Evolutionary conservation across 441 rosid species (phyloP).

Genomic region (Isatis lusitanica): DNA sequence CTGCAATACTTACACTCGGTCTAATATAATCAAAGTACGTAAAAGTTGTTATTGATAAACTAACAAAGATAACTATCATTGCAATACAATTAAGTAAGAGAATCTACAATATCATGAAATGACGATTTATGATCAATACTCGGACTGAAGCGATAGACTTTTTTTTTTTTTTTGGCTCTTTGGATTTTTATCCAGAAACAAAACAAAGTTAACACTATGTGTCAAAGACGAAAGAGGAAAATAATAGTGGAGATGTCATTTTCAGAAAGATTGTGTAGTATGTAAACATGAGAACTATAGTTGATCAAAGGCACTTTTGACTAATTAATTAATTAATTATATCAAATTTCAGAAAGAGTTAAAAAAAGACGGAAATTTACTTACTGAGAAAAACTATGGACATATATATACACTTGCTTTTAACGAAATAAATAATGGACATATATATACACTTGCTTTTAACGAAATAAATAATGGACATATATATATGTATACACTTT

Average conservation of each 20-base stretch:
- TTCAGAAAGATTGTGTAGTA: constrained; percentile 29
- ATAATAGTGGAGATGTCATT: constrained; percentile 38
- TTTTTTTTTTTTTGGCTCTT: too few species aligned
- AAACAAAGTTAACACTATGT: constrained; percentile 9
- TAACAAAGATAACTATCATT: not conserved
- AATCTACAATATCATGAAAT: not conserved
- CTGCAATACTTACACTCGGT: not conserved
- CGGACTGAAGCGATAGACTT: not conserved
- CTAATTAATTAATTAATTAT: constrained; percentile 24
- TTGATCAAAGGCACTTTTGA: constrained; percentile 23
- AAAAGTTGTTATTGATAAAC: not conserved
- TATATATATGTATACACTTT: too few species aligned
- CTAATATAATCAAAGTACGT: too few species aligned
- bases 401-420: not conserved
- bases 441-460: too few species aligned
- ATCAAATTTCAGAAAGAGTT: not conserved
- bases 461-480: too few species aligned
- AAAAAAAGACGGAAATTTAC: not conserved
- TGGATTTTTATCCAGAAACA: not conserved
- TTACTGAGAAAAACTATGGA: not conserved
- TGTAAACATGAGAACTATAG: constrained; percentile 28
- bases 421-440: too few species aligned
- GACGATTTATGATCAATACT: not conserved
- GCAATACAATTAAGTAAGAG: not conserved
- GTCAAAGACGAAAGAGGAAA: constrained; percentile 27